Base-by-base conservation (phyloP, 805 yeast genomes). In the Cyberlindnera meyerae region DNA sequence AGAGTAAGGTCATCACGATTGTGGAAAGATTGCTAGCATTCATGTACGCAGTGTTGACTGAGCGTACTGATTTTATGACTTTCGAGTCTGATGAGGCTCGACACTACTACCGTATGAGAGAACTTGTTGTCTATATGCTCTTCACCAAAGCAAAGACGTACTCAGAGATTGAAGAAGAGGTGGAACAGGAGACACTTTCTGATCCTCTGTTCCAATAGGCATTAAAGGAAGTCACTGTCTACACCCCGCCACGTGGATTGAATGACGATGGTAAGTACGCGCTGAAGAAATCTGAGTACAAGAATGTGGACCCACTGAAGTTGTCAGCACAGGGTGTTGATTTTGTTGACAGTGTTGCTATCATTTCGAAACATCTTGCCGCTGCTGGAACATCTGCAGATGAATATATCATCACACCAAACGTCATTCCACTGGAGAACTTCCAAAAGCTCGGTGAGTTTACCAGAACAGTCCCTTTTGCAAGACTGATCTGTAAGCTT, bases 21-120 rank as follows among this genome's bases (percentile, higher is more conserved):
- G 63, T 87, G 15, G 97, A 89, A 51, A 96, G 87, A 49, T 79
- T 87, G 44, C 52, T 88, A 31, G 75, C 79, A 22, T 81, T 80
- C 43, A 61, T 88, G 40, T 82, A 87, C 42, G 75, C 77, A 33
- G 46, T 87, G 8, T 54, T 88, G 14, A 76, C 83, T 2, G 95
- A 86, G 48, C 79, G 94, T 42, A 57, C 75, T 4, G 73, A 73
- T 34, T 70, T 86, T 39, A 66, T 66, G 37, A 73, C 73, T 3
- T 61, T 65, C 15, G 53, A 64, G 3, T 38, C 52, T 4, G 29
- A 45, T 2, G 55, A 54, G 6, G 61, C 60, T 6, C 58, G 57
- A 29, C 34, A 48, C 17, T 39, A 47, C 2, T 44, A 55, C 17
- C 47, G 44, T 16, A 61, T 72, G 8, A 67, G 58, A 39, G 62